Evolutionary conservation across 139 green algal species (phyloP).

Genomic region (Marvania coccoides): DNA sequence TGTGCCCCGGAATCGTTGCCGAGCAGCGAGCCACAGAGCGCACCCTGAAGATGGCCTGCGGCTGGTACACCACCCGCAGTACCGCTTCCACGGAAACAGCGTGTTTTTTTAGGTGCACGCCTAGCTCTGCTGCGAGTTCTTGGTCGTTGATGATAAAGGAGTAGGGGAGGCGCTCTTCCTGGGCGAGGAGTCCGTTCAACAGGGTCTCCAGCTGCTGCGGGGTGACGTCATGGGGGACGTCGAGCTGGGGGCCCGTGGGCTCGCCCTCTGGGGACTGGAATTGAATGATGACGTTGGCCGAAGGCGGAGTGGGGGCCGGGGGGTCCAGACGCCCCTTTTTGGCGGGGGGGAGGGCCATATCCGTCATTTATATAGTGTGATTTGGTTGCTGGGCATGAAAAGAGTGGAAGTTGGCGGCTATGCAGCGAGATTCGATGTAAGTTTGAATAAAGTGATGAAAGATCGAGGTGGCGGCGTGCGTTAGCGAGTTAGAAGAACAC

Average conservation of each 20-base stretch:
- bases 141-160: constrained; percentile 83
- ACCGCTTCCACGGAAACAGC: constrained; percentile 71
- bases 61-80: constrained; percentile 84
- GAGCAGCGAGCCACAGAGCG: constrained; percentile 87
- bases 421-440: too few relatives aligned
- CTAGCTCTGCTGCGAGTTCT: constrained; percentile 67
- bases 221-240: constrained; percentile 76
- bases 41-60: constrained; percentile 91
- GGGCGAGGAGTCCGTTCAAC: constrained; percentile 77
- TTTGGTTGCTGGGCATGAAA: too few relatives aligned
- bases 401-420: too few relatives aligned
- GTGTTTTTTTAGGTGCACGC: constrained; percentile 57
- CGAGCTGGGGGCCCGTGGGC: constrained; percentile 72
- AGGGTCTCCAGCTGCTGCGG: constrained; percentile 78
- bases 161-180: constrained; percentile 87
- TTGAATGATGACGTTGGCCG: constrained; percentile 74
- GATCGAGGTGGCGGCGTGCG: too few relatives aligned
- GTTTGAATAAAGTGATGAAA: too few relatives aligned
- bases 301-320: neutral
- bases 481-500: too few relatives aligned
- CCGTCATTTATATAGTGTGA: too few relatives aligned
- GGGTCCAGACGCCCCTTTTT: constrained; percentile 21
- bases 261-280: constrained; percentile 63
- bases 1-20: constrained; percentile 81
- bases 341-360: neutral